phyloP scores from a whole-genome alignment of 1,284 basidiomycete genomes.

The Cutaneotrichosporon cyanovorans region DNA sequence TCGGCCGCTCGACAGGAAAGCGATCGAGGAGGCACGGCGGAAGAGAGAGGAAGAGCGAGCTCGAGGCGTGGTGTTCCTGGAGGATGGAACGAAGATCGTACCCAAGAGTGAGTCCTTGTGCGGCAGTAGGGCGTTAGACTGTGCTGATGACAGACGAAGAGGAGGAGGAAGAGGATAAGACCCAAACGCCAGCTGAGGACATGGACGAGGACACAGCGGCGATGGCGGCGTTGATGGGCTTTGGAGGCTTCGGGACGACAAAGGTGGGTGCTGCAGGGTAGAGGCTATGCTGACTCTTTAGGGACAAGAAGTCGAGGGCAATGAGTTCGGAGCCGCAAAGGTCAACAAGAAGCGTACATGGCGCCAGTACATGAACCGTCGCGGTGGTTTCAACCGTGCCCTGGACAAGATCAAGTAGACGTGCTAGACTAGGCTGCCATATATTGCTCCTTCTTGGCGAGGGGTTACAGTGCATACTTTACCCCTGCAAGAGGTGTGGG shows the following conservation, averaged over 20 bases:
- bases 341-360: conserved; percentile 88
- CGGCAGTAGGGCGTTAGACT: neutral
- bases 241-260: conserved; percentile 78
- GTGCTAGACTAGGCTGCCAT: too few species aligned
- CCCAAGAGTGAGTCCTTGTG: conserved; percentile 20
- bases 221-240: conserved; percentile 88
- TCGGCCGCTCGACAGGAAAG: conserved; percentile 31
- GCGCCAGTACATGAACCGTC: conserved; percentile 67
- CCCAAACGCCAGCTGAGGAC: conserved; percentile 59
- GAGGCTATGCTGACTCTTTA: conserved; percentile 35
- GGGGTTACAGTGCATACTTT: too few species aligned
- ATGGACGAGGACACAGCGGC: conserved; percentile 58
- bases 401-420: conserved; percentile 61
- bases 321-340: conserved; percentile 54
- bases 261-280: conserved; percentile 56
- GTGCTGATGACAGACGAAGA: conserved; percentile 2
- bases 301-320: conserved; percentile 61
- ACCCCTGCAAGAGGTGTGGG: too few species aligned
- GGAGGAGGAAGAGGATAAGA: conserved; percentile 37
- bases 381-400: conserved; percentile 88
- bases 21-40: conserved; percentile 43
- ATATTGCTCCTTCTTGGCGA: too few species aligned
- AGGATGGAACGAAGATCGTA: conserved; percentile 22
- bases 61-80: conserved; percentile 26
- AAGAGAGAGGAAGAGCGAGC: conserved; percentile 42